Conservation (phyloP, 1,139 yeast genomes). For the Protomyces inouyei region DNA sequence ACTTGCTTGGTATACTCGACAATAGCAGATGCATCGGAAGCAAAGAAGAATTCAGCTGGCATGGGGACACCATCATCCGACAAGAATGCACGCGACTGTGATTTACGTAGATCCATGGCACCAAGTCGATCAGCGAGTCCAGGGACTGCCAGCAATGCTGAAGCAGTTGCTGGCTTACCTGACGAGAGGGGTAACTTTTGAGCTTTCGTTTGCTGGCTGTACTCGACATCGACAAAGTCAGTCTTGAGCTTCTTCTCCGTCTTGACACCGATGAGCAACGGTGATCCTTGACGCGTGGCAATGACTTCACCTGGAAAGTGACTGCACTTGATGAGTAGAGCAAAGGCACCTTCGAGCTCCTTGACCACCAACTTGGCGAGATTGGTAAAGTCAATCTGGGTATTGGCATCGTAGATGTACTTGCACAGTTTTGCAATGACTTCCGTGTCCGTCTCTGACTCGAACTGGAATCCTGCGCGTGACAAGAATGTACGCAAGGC, state of each 20-base stretch:
- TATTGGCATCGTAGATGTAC: slow-evolving; percentile 78
- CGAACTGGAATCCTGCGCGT: slow-evolving; percentile 76
- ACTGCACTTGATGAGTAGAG: slow-evolving; percentile 81
- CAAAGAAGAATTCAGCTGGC: slow-evolving; percentile 92
- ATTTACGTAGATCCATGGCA: slow-evolving; percentile 40
- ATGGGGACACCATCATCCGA: slow-evolving; percentile 87
- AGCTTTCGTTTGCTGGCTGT: slow-evolving; percentile 42
- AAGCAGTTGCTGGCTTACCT: slow-evolving; percentile 25
- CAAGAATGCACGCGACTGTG: slow-evolving; percentile 88
- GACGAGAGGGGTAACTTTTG: slow-evolving; percentile 14
- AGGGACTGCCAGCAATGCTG: slow-evolving; percentile 16
- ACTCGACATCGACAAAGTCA: slow-evolving; percentile 97
- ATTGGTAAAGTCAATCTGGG: slow-evolving; percentile 75
- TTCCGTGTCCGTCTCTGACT: slow-evolving; percentile 95
- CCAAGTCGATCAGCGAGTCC: slow-evolving; percentile 21
- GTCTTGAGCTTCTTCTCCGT: slow-evolving; percentile 92
- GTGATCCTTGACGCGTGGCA: slow-evolving; percentile 98
- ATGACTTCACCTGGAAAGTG: slow-evolving; percentile 95
- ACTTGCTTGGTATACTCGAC: slow-evolving; percentile 96
- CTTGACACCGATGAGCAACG: slow-evolving; percentile 93
- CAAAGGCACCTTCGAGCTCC: slow-evolving; percentile 97
- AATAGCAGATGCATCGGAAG: slow-evolving; percentile 98
- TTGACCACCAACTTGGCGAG: slow-evolving; percentile 86
- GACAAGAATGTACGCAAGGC: slow-evolving; percentile 77
- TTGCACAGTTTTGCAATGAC: slow-evolving; percentile 93